Conservation (phyloP, 2,329 filamentous ascomycete genomes). For the Pseudocercospora fijiensis region DNA sequence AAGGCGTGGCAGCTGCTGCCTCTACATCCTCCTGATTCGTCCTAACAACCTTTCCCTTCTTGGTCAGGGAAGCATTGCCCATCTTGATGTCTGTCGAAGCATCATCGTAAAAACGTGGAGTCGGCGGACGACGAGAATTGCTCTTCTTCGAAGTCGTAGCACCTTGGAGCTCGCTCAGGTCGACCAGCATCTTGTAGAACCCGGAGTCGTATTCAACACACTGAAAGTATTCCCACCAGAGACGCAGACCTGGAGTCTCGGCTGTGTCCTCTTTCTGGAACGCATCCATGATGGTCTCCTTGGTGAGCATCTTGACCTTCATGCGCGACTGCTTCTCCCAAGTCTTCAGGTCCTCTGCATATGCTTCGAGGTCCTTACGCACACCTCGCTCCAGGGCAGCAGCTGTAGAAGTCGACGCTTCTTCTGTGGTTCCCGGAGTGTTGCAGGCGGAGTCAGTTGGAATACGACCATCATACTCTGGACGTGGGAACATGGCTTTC, state of each 20-base stretch:
- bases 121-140: neutral
- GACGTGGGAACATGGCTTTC: slow-evolving; percentile 46
- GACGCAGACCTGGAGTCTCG: slow-evolving; percentile 43
- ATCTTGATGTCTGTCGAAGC: neutral
- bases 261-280: slow-evolving; percentile 45
- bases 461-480: slow-evolving; percentile 42
- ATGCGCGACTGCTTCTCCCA: slow-evolving; percentile 45
- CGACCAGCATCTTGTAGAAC: slow-evolving; percentile 46
- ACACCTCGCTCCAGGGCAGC: slow-evolving; percentile 32
- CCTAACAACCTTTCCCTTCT: neutral
- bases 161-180: slow-evolving; percentile 12
- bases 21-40: neutral
- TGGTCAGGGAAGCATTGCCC: neutral
- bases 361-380: slow-evolving; percentile 35
- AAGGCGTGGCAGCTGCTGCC: neutral
- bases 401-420: neutral
- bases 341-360: slow-evolving; percentile 38
- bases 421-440: slow-evolving; percentile 15
- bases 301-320: slow-evolving; percentile 39
- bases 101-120: neutral
- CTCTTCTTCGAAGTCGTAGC: neutral
- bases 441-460: slow-evolving; percentile 24
- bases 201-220: slow-evolving; percentile 44
- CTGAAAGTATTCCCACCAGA: slow-evolving; percentile 52
- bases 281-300: slow-evolving; percentile 41